Evolutionary conservation across 352 stramenopile species (phyloP).

Genomic region (Phytophthora parvispora): DNA sequence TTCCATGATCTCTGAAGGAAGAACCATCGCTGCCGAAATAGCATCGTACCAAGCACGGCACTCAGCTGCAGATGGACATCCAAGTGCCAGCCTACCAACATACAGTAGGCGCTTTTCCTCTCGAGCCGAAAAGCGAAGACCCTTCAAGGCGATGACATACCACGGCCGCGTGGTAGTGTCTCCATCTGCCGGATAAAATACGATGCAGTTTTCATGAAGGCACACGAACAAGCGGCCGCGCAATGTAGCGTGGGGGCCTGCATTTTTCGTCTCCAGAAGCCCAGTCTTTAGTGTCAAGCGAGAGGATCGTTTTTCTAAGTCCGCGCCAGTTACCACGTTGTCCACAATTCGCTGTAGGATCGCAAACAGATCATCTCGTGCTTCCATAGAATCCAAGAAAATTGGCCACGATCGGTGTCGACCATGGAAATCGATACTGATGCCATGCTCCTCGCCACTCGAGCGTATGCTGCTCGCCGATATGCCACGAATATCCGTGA

Average conservation of each 20-base stretch:
- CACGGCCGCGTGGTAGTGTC: constrained; percentile 73
- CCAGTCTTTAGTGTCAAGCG: constrained; percentile 83
- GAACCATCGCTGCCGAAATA: constrained; percentile 64
- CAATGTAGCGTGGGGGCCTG: constrained; percentile 78
- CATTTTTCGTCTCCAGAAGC: constrained; percentile 78
- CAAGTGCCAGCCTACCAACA: constrained; percentile 69
- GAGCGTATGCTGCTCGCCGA: constrained; percentile 47
- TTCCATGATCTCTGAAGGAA: constrained; percentile 78
- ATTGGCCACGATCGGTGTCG: constrained; percentile 77
- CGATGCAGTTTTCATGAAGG: constrained; percentile 81
- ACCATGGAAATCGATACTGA: constrained; percentile 80
- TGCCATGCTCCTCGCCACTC: constrained; percentile 68
- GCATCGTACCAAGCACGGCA: constrained; percentile 82
- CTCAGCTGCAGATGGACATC: constrained; percentile 60
- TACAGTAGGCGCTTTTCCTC: constrained; percentile 75
- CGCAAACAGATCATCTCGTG: constrained; percentile 75
- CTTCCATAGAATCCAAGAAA: constrained; percentile 80
- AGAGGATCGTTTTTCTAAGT: constrained; percentile 77
- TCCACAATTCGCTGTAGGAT: constrained; percentile 81
- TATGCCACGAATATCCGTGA: constrained; percentile 70
- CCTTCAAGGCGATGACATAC: constrained; percentile 81
- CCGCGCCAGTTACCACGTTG: constrained; percentile 68
- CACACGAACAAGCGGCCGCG: constrained; percentile 82
- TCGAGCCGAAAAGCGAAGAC: constrained; percentile 70
- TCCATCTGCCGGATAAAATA: constrained; percentile 82